Evolutionary conservation across 345 rosid genomes (phyloP), one percentile per base, ranked within the genome.

Genomic region (Corchorus capsularis): DNA sequence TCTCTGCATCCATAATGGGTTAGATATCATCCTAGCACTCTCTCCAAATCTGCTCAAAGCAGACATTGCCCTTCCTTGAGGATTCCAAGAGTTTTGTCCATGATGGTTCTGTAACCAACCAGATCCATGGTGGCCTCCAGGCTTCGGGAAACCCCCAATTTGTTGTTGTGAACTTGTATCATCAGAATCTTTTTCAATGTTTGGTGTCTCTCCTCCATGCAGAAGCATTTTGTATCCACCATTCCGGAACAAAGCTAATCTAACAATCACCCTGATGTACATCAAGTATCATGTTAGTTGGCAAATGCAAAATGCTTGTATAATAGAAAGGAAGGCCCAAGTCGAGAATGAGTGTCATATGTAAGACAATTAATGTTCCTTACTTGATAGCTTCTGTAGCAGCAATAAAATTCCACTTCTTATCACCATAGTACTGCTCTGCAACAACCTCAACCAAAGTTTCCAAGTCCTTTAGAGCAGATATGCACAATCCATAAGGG

Each of bases 171-270:
- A 78, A 80, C 61, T 79, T 45, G 87, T 60, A 77, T 74, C 41
- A 53, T 85, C 83, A 27, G 76, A 59, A 66, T 82, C 79, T 67
- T 84, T 82, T 76, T 86, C 96, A 41, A 77, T 80, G 77, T 91
- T 94, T 75, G 88, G 88, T 56, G 88, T 90, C 82, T 89, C 94
- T 22, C 97, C 97, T 27, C 99, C 98, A 69, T 92, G 94, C 70
- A 94, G 88, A 86, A 94, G 92, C 97, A 96, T 94, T 89, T 81
- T 92, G 82, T 91, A 96, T 52, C 98, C 97, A 57, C 93, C 83
- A 74, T 86, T 82, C 59, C 81, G 85, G 76, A 94, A 90, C 86
- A 88, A 74, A 34, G 94, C 92, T 84, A 94, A 83, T 79, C 97
- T 87, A 65, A 87, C 79, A 4, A 87, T 55, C 60, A 92, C 88